Evolutionary conservation across 2,329 filamentous ascomycete species (phyloP).

Genomic region (Aspergillus pseudoviridinutans): DNA sequence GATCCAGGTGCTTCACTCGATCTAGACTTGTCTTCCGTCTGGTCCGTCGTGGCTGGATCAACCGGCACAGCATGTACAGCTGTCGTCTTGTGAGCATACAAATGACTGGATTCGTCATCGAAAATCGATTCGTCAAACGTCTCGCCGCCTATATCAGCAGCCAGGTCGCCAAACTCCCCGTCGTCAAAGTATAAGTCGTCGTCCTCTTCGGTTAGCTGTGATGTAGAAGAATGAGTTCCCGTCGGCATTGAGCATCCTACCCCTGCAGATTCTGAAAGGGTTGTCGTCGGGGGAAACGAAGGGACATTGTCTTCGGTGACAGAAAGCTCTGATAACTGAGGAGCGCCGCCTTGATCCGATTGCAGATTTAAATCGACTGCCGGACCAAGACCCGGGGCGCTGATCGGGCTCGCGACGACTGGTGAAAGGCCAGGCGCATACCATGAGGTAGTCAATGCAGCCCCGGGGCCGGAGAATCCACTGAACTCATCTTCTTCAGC

Average conservation of each 20-base stretch:
- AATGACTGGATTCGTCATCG: slow-evolving; percentile 44
- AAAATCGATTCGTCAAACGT: slow-evolving; percentile 47
- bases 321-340: neutral
- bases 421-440: slow-evolving; percentile 34
- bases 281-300: neutral
- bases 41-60: slow-evolving; percentile 7
- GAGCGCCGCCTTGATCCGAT: neutral
- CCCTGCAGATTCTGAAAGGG: neutral
- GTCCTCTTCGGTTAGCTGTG: slow-evolving; percentile 14
- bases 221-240: neutral
- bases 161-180: slow-evolving; percentile 42
- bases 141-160: slow-evolving; percentile 26
- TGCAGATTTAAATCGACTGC: neutral
- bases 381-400: slow-evolving; percentile 18
- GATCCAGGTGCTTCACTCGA: slow-evolving; percentile 10
- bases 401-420: slow-evolving; percentile 31
- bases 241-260: neutral
- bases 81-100: slow-evolving; percentile 37
- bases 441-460: slow-evolving; percentile 28
- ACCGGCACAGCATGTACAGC: slow-evolving; percentile 10
- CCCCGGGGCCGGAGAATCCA: slow-evolving; percentile 22
- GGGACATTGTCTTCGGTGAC: neutral
- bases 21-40: neutral
- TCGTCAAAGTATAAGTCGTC: slow-evolving; percentile 48
- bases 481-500: slow-evolving; percentile 37